phyloP scores from a whole-genome alignment of 495 filamentous ascomycete species.

The Cercophora samala region DNA sequence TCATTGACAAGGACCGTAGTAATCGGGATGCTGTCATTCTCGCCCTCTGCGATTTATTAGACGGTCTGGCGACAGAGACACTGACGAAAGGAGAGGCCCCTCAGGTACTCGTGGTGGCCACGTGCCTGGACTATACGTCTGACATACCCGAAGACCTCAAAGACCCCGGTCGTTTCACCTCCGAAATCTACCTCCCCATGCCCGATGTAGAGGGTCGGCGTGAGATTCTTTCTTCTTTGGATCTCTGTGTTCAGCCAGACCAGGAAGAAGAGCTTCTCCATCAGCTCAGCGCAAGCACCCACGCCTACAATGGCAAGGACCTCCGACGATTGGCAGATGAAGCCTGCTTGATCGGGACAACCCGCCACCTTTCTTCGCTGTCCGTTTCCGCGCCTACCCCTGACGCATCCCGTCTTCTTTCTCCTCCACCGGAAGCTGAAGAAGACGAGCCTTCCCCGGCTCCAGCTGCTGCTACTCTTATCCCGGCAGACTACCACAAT shows the following conservation, averaged over 20 bases:
- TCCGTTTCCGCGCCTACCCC: not conserved
- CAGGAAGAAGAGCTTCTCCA: constrained; percentile 39
- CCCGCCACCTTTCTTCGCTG: not conserved
- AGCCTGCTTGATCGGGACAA: constrained; percentile 34
- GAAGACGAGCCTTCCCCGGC: constrained; percentile 1
- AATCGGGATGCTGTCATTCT: constrained; percentile 47
- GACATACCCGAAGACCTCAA: constrained; percentile 73
- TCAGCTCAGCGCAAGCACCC: constrained; percentile 49
- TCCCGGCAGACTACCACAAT: constrained; percentile 43
- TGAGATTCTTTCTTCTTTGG: constrained; percentile 65
- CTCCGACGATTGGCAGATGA: constrained; percentile 42
- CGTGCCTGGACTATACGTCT: constrained; percentile 66
- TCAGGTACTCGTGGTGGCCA: constrained; percentile 63
- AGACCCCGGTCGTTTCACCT: constrained; percentile 60
- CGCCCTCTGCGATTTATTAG: constrained; percentile 52
- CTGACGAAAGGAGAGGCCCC: constrained; percentile 36
- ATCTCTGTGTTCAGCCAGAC: constrained; percentile 35
- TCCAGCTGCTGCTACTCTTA: constrained; percentile 10
- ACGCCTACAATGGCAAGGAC: constrained; percentile 53
- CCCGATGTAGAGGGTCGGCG: constrained; percentile 68
- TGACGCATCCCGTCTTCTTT: not conserved
- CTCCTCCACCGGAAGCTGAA: constrained; percentile 10
- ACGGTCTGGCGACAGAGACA: constrained; percentile 42
- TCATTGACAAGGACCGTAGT: constrained; percentile 63
- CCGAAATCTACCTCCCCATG: constrained; percentile 75